Percentiles rank a stretch among this genome's conserved stretches.
Conservation (phyloP, 192 early-diverging fungal genomes). For the Coemansia sp. region DNA sequence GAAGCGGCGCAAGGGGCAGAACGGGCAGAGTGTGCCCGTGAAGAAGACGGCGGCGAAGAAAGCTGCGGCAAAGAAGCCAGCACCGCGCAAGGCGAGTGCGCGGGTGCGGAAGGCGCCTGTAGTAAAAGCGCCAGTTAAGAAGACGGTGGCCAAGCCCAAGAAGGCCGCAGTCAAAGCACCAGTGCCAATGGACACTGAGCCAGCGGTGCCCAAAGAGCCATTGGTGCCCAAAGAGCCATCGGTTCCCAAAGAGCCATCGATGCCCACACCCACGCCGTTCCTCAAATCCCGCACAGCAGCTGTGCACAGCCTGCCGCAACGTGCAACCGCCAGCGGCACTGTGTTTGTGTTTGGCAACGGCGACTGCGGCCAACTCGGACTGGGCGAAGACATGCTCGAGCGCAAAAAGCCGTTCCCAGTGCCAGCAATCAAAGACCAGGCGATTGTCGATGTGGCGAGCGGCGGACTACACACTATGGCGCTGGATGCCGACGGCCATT, state of each 20-base stretch:
- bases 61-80: slow-evolving; percentile 15
- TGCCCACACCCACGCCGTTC: slow-evolving; percentile 26
- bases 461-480: slow-evolving; percentile 90
- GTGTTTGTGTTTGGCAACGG: slow-evolving; percentile 87
- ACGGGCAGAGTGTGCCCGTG: slow-evolving; percentile 9
- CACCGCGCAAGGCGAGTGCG: slow-evolving; percentile 8
- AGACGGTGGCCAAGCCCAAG: slow-evolving; percentile 4
- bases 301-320: slow-evolving; percentile 28
- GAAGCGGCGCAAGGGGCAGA: slow-evolving; percentile 40
- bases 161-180: neutral
- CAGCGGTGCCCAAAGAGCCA: neutral
- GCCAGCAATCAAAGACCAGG: slow-evolving; percentile 61
- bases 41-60: slow-evolving; percentile 20
- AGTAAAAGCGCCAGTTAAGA: slow-evolving; percentile 1
- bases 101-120: neutral
- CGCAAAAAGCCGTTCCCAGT: slow-evolving; percentile 76
- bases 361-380: slow-evolving; percentile 87
- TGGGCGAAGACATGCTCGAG: slow-evolving; percentile 78
- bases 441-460: slow-evolving; percentile 74
- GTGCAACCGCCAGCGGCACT: slow-evolving; percentile 12
- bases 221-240: neutral
- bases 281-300: slow-evolving; percentile 35
- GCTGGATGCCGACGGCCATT: slow-evolving; percentile 63
- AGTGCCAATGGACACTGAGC: neutral
- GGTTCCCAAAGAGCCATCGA: neutral